These are phyloP conservation scores for Bjerkandera adusta DNA, from an alignment of 1,284 basidiomycete species.

Conservation along the genomic window DNA sequence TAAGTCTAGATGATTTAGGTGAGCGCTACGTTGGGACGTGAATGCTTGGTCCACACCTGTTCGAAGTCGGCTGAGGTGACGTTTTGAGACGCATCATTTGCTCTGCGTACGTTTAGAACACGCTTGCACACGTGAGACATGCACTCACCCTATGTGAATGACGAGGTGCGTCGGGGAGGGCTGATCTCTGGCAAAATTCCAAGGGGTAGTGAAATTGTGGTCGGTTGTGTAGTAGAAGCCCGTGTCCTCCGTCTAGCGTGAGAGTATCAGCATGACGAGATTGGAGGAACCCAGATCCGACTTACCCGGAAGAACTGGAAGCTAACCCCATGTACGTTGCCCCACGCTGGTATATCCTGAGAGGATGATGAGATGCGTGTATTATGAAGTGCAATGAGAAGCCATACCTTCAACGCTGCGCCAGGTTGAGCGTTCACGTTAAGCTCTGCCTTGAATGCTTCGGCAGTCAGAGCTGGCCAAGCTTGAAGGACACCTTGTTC, in stretches of 20 bases:
- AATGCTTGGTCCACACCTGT: conserved; percentile 28
- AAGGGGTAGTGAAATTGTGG: conserved; percentile 59
- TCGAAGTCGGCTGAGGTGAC: conserved; percentile 44
- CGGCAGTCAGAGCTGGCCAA: conserved; percentile 54
- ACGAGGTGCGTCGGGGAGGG: conserved; percentile 50
- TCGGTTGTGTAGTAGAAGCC: conserved; percentile 51
- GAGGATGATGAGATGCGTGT: conserved; percentile 9
- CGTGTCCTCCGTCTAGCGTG: conserved; percentile 54
- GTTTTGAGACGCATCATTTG: conserved; percentile 47
- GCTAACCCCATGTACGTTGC: conserved; percentile 53
- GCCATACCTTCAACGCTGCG: conserved; percentile 43
- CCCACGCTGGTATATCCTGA: conserved; percentile 55
- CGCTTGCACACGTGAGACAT: background rate
- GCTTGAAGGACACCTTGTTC: conserved; percentile 54
- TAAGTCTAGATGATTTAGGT: conserved; percentile 37
- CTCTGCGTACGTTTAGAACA: conserved; percentile 21
- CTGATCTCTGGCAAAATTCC: conserved; percentile 48
- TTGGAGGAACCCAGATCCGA: too few species aligned
- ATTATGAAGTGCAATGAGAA: background rate
- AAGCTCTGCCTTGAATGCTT: conserved; percentile 52
- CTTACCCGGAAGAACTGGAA: conserved; percentile 48
- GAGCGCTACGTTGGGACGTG: background rate
- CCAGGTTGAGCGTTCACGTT: conserved; percentile 52
- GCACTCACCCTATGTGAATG: conserved; percentile 49
- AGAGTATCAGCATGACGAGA: conserved; percentile 1